phyloP scores from a whole-genome alignment of 2,329 filamentous ascomycete genomes.

The Acarospora socialis region DNA sequence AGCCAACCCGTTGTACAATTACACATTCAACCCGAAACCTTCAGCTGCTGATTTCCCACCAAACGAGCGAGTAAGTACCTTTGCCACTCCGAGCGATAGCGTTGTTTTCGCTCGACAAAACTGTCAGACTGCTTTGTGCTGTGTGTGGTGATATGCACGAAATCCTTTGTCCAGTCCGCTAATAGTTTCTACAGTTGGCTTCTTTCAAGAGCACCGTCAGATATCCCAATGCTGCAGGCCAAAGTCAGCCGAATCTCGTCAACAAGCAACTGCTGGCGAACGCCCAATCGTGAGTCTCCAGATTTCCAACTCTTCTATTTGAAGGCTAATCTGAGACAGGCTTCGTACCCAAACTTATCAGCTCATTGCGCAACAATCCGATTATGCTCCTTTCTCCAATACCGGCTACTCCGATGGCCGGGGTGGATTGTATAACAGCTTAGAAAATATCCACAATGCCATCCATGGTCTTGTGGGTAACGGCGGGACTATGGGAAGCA shows the following conservation, averaged over 20 bases:
- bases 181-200: too few species aligned
- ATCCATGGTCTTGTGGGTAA: conserved; percentile 11
- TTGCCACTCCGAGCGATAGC: too few species aligned
- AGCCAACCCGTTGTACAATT: conserved; percentile 13
- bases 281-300: conserved; percentile 2
- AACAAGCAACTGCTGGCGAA: conserved; percentile 11
- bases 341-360: conserved; percentile 5
- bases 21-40: conserved; percentile 12
- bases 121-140: too few species aligned
- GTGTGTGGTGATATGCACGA: too few species aligned
- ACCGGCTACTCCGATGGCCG: conserved; percentile 8
- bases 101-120: too few species aligned
- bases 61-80: conserved; percentile 5
- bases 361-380: conserved; percentile 9
- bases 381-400: conserved; percentile 13
- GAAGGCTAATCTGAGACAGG: background rate
- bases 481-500: conserved; percentile 10
- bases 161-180: too few species aligned
- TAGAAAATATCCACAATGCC: conserved; percentile 13
- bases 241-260: conserved; percentile 9
- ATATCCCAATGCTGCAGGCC: conserved; percentile 8
- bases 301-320: background rate
- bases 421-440: conserved; percentile 6
- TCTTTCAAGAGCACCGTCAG: conserved; percentile 9
- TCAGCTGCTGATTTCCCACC: conserved; percentile 10